Evolutionary conservation across 2,329 filamentous ascomycete species (phyloP).

Genomic region (Albifimbria verrucaria): DNA sequence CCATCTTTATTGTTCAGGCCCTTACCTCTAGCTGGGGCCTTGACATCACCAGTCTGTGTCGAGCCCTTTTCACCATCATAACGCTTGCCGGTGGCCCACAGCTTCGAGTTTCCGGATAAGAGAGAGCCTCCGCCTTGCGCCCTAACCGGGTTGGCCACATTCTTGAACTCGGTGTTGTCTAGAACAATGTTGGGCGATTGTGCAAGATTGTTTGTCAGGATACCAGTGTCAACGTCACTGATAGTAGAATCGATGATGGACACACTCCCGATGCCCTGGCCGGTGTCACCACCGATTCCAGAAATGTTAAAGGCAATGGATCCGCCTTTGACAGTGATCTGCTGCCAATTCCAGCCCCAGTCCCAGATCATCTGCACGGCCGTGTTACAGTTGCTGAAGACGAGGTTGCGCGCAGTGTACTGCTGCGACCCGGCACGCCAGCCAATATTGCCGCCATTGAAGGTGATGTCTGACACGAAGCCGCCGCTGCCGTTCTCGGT

Average conservation of each 20-base stretch:
- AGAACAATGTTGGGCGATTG: not conserved
- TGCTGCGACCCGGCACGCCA: constrained; percentile 41
- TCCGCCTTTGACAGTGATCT: constrained; percentile 9
- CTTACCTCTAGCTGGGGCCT: constrained; percentile 1
- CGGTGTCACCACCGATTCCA: not conserved
- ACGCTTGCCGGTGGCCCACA: constrained; percentile 7
- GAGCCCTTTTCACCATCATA: constrained; percentile 9
- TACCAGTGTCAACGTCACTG: constrained; percentile 44
- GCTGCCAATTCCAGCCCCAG: constrained; percentile 60
- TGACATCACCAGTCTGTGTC: constrained; percentile 1
- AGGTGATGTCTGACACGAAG: constrained; percentile 57
- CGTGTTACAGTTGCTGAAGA: constrained; percentile 64
- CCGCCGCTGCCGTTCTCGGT: constrained; percentile 33
- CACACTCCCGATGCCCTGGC: not conserved
- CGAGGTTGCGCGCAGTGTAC: constrained; percentile 64
- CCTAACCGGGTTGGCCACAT: constrained; percentile 63
- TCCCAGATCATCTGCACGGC: constrained; percentile 68
- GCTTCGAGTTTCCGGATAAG: not conserved
- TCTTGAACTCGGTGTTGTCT: not conserved
- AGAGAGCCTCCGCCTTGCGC: constrained; percentile 32
- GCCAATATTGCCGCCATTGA: constrained; percentile 50
- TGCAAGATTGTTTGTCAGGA: constrained; percentile 50
- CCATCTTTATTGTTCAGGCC: constrained; percentile 13
- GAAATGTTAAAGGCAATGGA: constrained; percentile 8
- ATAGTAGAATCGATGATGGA: constrained; percentile 10